Evolutionary conservation across 305 asterid species (phyloP), one percentile per base, ranked within the genome.

Genomic region (Fraxinus greggii): DNA sequence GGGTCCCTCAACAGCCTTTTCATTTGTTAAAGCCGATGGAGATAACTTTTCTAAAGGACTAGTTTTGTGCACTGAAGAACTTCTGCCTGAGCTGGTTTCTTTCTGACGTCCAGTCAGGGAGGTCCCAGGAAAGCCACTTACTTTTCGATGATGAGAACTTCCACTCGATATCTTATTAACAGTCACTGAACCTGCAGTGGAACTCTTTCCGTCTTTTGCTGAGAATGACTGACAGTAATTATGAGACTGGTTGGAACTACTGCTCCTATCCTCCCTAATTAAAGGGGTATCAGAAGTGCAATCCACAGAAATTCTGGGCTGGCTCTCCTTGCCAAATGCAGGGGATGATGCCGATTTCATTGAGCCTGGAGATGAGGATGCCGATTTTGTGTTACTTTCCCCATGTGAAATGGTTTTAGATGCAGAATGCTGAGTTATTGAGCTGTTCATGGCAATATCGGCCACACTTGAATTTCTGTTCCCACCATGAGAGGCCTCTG

Each of bases 191-290:
- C 84, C 92, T 51, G 89, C 90, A 77, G 86, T 33, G 5, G 92
- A 83, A 83, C 89, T 89, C 89, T 92, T 92, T 12, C 86, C 91
- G 0, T 89, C 97, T 89, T 91, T 92, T 4, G 79, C 92, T 1
- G 96, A 90, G 42, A 85, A 61, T 3, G 97, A 90, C 81, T 83
- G 98, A 54, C 93, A 79, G 36, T 85, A 80, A 84, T 80, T 91
- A 70, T 89, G 95, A 82, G 94, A 92, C 88, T 90, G 97, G 84
- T 92, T 92, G 75, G 97, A 93, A 85, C 97, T 89, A 83, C 95
- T 91, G 87, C 93, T 92, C 88, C 89, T 88, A 48, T 95, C 97
- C 82, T 95, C 98, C 90, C 93, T 89, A 24, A 81, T 48, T 15
- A 83, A 82, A 73, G 93, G 92, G 73, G 80, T 85, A 83, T 93